A percentile compares a stretch with the other conserved stretches of the same genome.
These are phyloP conservation scores for Logfia minima DNA, from an alignment of 129 eudicot genomes.

Conservation along the genomic window DNA sequence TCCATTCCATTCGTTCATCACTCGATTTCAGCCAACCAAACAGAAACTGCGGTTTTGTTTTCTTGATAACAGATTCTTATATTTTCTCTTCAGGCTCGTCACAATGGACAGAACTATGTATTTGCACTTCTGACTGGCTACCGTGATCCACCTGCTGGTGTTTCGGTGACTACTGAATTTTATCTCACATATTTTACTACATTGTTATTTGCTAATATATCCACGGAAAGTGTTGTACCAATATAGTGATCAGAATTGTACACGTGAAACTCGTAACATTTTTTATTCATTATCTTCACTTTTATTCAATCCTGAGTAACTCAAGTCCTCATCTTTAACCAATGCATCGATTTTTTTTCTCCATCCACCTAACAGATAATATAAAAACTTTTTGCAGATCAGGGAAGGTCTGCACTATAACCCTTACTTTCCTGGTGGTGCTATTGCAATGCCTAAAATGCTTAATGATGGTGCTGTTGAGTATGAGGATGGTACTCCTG, in stretches of 20 bases:
- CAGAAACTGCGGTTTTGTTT: background rate
- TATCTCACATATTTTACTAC: background rate
- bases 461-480: conserved; percentile 90
- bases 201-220: background rate
- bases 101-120: conserved; percentile 87
- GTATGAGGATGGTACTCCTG: conserved; percentile 93
- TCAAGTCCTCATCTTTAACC: background rate
- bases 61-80: conserved; percentile 7
- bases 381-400: conserved; percentile 43
- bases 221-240: background rate
- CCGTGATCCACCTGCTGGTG: conserved; percentile 94
- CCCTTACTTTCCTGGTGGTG: conserved; percentile 93
- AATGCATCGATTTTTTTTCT: background rate
- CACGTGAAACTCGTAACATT: background rate
- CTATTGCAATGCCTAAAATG: conserved; percentile 97
- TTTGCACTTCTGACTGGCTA: conserved; percentile 79
- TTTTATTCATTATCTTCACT: background rate
- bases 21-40: background rate
- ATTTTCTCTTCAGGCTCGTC: conserved; percentile 59
- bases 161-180: conserved; percentile 45
- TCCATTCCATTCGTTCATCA: too few relatives aligned
- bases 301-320: background rate
- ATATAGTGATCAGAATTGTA: background rate
- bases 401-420: conserved; percentile 87
- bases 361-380: conserved; percentile 2